These are phyloP conservation scores for Cardamine chenopodiifolia DNA, from an alignment of 345 rosid genomes.

Conservation along the genomic window DNA sequence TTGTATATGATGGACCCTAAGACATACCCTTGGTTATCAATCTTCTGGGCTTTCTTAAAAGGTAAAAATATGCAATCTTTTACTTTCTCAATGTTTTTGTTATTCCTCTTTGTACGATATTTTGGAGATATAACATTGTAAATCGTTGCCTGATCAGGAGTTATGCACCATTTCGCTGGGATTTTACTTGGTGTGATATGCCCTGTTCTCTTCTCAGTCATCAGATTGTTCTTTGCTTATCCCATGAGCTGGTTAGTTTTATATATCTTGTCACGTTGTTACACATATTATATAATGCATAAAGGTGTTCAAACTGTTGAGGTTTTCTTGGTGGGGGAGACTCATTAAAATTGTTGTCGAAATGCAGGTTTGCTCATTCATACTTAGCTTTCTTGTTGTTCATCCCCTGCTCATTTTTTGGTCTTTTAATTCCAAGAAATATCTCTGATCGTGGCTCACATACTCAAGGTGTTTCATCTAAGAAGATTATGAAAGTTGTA, in stretches of 20 bases:
- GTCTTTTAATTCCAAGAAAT: constrained; percentile 73
- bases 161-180: constrained; percentile 68
- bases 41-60: constrained; percentile 64
- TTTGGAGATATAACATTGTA: constrained; percentile 20
- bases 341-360: constrained; percentile 14
- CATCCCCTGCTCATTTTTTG: constrained; percentile 76
- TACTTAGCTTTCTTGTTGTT: constrained; percentile 86
- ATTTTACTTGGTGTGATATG: constrained; percentile 65
- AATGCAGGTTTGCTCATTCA: constrained; percentile 93
- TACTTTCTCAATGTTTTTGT: background rate
- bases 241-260: constrained; percentile 86
- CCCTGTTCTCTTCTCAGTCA: constrained; percentile 69
- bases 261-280: constrained; percentile 4
- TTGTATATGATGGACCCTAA: constrained; percentile 54
- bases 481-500: constrained; percentile 73
- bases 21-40: constrained; percentile 51
- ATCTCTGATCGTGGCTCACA: constrained; percentile 58
- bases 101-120: constrained; percentile 7
- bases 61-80: constrained; percentile 49
- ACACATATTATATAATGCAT: background rate
- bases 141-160: constrained; percentile 55
- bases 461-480: constrained; percentile 58
- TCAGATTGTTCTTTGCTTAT: constrained; percentile 67
- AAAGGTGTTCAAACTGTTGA: constrained; percentile 17
- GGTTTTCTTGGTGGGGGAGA: constrained; percentile 11